Base-by-base conservation (phyloP, 768 basidiomycete species). In the Neoboletus magnificus region DNA sequence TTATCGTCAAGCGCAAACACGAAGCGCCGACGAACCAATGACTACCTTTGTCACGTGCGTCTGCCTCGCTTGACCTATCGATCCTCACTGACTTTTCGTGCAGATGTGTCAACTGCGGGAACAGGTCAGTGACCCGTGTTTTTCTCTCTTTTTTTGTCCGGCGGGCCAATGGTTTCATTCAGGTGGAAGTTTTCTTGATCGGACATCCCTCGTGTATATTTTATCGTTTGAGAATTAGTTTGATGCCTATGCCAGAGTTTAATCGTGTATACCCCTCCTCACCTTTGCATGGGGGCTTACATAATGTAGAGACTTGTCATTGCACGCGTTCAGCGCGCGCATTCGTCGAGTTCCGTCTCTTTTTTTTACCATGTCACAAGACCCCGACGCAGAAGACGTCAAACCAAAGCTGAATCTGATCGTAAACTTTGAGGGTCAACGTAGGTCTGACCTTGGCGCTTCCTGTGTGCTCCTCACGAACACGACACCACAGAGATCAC, bases 21-120 rank as follows among this genome's bases (percentile, higher is more conserved):
- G 97, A 52, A 93, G 91, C 67, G 96, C 97, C 9, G 97, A 98
- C 75, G 97, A 98, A 74, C 95, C 96, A 23, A 98, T 98, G 95
- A 98, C 96, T 3, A 95, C 93, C 20, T 96, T 94, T 68, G 91
- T 94, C 62, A 93, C 91, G 84, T 92, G 73, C 59, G 79, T 77
- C 30, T 20, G 1, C 15, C 25, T 36, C 9, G n/a, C 51, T 27
- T 40, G 29, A 22, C 29, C 11, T 27, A 29, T 37, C 18, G 12
- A 15, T 39, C 29, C 45, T 43, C 29, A 39, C 50, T 56, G 11
- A 58, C 54, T 42, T 48, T 18, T 0, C 37, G 22, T 57, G 44
- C 59, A 84, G 84, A 51, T 89, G 89, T 71, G 80, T 82, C 51
- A 82, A 82, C 60, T 89, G 87, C 66, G 81, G 82, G 65, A 79